Evolutionary conservation across 139 green algal genomes (phyloP), one percentile per base, ranked within the genome.

Genomic region (Chlamydomonas urium): DNA sequence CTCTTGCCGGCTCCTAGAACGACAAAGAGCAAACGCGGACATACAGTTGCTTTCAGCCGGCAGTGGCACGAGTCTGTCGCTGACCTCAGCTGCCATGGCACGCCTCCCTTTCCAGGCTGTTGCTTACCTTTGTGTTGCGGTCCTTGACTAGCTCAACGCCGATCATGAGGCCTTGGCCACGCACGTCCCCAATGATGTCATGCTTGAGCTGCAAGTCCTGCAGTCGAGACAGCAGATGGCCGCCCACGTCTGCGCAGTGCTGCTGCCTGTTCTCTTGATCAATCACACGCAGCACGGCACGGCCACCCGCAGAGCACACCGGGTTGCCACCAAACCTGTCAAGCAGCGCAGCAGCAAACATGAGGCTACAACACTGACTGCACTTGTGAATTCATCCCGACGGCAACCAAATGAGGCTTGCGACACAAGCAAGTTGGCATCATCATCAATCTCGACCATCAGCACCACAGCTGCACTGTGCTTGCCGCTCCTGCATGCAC

Each of bases 131-230:
- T 35, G 90, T 95, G 1, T 23, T 36, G 17, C 89, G 65, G 78
- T 99, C 94, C 65, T 87, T 96, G 0, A 99, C 94, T 8, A 99
- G 75, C 81, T 99, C 94, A 37, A 99, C 61, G 0, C 94, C 94
- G 65, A 98, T 77, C 94, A 99, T 99, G 14, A 99, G 90, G 0
- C 94, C 94, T 37, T 73, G 47, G 8, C 94, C 94, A 0, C 94
- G 75, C 66, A 98, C 93, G 81, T 98, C 87, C 2, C 93, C 93
- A 53, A 98, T 98, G 61, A 98, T 83, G 80, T 88, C 78, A 69
- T 97, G 89, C 79, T 90, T 90, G 4, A 71, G 59, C 74, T 85
- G 63, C 81, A 97, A 81, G 24, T 31, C 65, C 4, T 47, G 8
- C 38, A 95, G 77, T 24, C 83, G 58, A 6, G 69, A 29, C 58